Base-by-base conservation (phyloP, 108 stramenopile genomes). In the Cylindrotheca fusiformis region DNA sequence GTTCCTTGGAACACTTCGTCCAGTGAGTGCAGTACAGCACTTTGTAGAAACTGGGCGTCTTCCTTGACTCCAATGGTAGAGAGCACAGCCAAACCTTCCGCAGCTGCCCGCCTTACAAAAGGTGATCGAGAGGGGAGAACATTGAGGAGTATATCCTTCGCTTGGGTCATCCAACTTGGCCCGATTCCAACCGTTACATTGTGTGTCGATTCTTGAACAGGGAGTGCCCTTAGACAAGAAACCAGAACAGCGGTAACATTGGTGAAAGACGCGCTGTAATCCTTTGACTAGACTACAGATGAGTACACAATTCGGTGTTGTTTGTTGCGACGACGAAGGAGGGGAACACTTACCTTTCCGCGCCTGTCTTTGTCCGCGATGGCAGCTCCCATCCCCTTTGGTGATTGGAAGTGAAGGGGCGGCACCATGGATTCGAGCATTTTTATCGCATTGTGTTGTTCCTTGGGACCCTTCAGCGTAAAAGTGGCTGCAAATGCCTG, bases 401-500 rank as follows among this genome's bases (percentile, higher is more conserved):
- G 4, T 14, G 20, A 28, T 48, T 66, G 58, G 23, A 67, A 32
- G 23, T 66, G 50, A 18, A 52, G 17, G 32, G 72, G 62, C 12
- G 78, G 73, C 23, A 84, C 52, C 21, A 80, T 36, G 6, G 67
- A 58, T 44, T 85, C 85, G 2, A 95, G 77, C 69, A 89, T 80
- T 17, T 68, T 54, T 58, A 91, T 67, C 17, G 90, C 90, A 26
- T 75, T 65, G 22, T 80, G 78, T 59, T 95, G 94, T 36, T 87
- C 86, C 31, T 79, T 71, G 17, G 84, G 78, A 72, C 88, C 83
- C 55, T 90, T 88, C 17, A 91, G 68, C 17, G 87, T 83, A 68
- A 95, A 95, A 23, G 90, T 91, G 2, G 94, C 85, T 1, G 90
- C 78, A 65, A 91, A 94, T 8, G 87, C 84, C 56, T 91, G 90